Evolutionary conservation across 2,329 filamentous ascomycete species (phyloP), one percentile per base, ranked within the genome.

Genomic region (Nemania sp.): DNA sequence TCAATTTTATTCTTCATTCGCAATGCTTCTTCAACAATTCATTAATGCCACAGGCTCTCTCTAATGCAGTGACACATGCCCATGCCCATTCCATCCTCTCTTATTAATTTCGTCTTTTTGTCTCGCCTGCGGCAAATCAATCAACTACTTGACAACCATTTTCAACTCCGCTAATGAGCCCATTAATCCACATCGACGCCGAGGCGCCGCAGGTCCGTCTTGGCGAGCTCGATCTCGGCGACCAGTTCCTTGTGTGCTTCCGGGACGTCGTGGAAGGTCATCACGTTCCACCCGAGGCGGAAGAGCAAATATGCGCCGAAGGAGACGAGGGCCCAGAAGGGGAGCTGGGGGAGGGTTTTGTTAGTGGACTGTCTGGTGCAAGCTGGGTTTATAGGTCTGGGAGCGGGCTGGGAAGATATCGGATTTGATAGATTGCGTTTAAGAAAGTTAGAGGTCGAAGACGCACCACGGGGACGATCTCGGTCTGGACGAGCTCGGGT

Each of bases 201-300:
- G 71, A 88, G 83, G 54, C 78, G 78, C 68, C 83, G 82, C 71
- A 95, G 75, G 65, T 95, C 90, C 57, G 75, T 76, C 77, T 88
- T 87, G 60, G 90, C 90, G 72, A 86, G 64, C 59, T 90, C 81
- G 68, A 95, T 94, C 76, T 97, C 89, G 65, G 77, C 79, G 81
- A 94, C 91, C 65, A 99, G 78, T 75, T 97, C 92, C 70, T 86
- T 84, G 75, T 97, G 89, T 47, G 94, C 94, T 58, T 90, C 83
- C 49, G 93, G 92, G 43, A 95, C 91, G 74, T 97, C 92, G 79
- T 96, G 94, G 82, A 99, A 99, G 52, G 91, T 96, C 70, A 96
- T 80, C 65, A 99, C 90, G 61, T 94, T 94, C 78, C 86, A 89
- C 66, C 94, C 94, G 59, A 99, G 88, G 66, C 91, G 90, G 77